A percentile compares a stretch with the other conserved stretches of the same genome.
phyloP scores from a whole-genome alignment of 495 filamentous ascomycete species.

The Xylaria venustula region DNA sequence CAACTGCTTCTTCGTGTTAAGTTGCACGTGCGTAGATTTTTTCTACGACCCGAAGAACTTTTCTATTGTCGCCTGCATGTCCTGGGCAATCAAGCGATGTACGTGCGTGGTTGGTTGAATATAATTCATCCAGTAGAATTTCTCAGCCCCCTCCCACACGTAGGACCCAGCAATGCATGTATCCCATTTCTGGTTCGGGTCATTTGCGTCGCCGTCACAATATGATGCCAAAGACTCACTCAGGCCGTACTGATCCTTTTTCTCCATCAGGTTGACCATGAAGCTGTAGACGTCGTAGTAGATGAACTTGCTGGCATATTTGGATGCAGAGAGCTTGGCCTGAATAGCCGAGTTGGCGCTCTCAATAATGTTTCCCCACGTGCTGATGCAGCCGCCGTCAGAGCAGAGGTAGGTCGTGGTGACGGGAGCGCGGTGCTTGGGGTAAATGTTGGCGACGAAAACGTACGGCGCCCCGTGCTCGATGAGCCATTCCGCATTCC shows the following conservation, averaged over 20 bases:
- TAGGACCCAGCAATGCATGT: not conserved
- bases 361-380: slow-evolving; percentile 2
- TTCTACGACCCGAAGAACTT: not conserved
- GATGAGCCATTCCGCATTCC: not conserved
- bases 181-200: not conserved
- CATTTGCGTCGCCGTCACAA: slow-evolving; percentile 3
- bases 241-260: not conserved
- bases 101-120: slow-evolving; percentile 5
- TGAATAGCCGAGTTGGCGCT: not conserved
- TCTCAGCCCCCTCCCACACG: not conserved
- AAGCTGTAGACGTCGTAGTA: slow-evolving; percentile 4
- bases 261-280: not conserved
- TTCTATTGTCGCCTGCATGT: slow-evolving; percentile 7
- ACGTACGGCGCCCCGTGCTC: not conserved
- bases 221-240: not conserved
- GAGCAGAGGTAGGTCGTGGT: slow-evolving; percentile 2
- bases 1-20: too few species aligned
- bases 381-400: not conserved
- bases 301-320: not conserved
- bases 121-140: slow-evolving; percentile 8
- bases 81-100: slow-evolving; percentile 6
- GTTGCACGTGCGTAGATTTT: too few species aligned
- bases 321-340: not conserved
- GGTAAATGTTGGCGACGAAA: slow-evolving; percentile 7
- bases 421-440: slow-evolving; percentile 4